Evolutionary conservation across 2,329 filamentous ascomycete species (phyloP).

Genomic region (Stachybotrys echinatus): DNA sequence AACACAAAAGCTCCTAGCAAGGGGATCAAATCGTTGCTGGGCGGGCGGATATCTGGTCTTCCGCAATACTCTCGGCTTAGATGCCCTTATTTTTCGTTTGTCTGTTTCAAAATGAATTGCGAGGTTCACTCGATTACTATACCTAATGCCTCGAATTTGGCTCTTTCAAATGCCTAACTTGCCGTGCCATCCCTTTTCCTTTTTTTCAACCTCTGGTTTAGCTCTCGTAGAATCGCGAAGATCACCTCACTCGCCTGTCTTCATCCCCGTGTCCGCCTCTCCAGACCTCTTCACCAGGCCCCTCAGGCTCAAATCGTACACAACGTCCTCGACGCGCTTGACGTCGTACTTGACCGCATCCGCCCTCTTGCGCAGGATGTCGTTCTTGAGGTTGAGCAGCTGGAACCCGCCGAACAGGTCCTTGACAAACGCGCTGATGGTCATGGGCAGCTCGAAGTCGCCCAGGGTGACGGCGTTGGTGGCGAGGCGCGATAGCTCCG

Average conservation of each 20-base stretch:
- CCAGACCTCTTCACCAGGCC: constrained; percentile 62
- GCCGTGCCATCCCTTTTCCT: too few relatives aligned
- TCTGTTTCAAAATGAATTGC: too few relatives aligned
- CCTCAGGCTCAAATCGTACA: constrained; percentile 87
- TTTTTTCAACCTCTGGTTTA: not conserved
- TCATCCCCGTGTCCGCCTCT: constrained; percentile 31
- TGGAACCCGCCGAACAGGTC: constrained; percentile 95
- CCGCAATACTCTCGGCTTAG: too few relatives aligned
- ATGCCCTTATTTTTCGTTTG: too few relatives aligned
- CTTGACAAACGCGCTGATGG: constrained; percentile 90
- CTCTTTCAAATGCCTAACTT: too few relatives aligned
- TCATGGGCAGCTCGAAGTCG: constrained; percentile 78
- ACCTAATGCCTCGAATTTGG: too few relatives aligned
- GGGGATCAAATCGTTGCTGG: too few relatives aligned
- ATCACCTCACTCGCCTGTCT: constrained; percentile 19
- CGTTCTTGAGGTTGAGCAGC: constrained; percentile 95
- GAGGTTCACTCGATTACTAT: too few relatives aligned
- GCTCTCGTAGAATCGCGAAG: not conserved
- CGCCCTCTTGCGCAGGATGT: constrained; percentile 77
- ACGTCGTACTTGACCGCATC: constrained; percentile 96
- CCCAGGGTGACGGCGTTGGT: constrained; percentile 88
- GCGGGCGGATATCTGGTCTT: too few relatives aligned
- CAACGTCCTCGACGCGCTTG: constrained; percentile 97
- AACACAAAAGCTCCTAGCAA: too few relatives aligned
- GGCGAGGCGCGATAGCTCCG: constrained; percentile 85